Base-by-base conservation (phyloP, 2,329 filamentous ascomycete species). In the Colletotrichum agaves region DNA sequence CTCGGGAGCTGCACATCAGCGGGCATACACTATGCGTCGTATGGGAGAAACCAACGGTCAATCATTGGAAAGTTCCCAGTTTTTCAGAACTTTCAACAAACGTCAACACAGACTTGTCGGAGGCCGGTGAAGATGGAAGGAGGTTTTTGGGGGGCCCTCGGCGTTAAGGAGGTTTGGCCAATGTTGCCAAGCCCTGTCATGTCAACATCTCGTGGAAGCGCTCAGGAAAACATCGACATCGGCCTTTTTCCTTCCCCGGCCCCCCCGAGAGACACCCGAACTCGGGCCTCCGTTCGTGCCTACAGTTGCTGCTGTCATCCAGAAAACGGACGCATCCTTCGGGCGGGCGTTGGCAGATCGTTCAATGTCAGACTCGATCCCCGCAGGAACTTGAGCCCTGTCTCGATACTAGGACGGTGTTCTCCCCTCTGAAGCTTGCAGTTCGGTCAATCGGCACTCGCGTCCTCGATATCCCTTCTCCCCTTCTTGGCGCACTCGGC, bases 31-130 rank as follows among this genome's bases (percentile, higher is more conserved):
- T 41, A 43, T 61, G 37, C 15, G 43, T 43, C 35, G 11, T 17
- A 27, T 19, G 60, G 37, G 44, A 47, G 53, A 59, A 61, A 67
- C 64, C 64, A 64, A 41, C 61, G 46, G 64, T 44, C 43, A 58
- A 58, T 56, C 58, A 39, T 21, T 19, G 17, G 50, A 23, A 15
- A 39, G 21, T 52, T 33, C 44, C 46, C 33, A 37, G 13, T 58
- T 67, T 67, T 64, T n/a, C 46, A 11, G 37, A 27, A 35, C 8
- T 17, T 31, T 46, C 5, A 37, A 64, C 13, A 52, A 19, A 53
- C 46, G 46, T 31, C 56, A 61, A 31, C 12, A 19, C 59, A 63
- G 44, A 6, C 39, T n/a, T 19, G 59, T 67, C 63, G 27, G 63
- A 67, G 47, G 12, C 31, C 33, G 44, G 50, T 63, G 63, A 59